These are phyloP conservation scores for Malus orientalis DNA, from an alignment of 306 rosid species.

Conservation along the genomic window DNA sequence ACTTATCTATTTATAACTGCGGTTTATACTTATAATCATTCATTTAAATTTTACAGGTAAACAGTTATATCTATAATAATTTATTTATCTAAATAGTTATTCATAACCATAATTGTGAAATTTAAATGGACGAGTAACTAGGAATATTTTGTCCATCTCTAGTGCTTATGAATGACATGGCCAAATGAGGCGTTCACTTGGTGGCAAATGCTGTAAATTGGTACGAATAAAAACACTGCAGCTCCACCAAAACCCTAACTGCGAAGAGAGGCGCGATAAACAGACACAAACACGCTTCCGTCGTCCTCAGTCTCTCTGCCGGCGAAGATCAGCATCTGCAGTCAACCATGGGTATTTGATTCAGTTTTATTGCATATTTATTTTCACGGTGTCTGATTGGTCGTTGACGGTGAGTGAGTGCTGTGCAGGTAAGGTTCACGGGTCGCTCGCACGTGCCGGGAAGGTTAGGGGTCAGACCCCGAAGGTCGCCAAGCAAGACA, in stretches of 20 bases:
- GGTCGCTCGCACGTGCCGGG: constrained; percentile 63
- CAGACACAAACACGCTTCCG: background rate
- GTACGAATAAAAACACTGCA: background rate
- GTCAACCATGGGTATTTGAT: constrained; percentile 17
- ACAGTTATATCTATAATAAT: too few relatives aligned
- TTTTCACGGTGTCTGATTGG: background rate
- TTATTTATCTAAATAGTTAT: too few relatives aligned
- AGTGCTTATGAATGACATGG: too few relatives aligned
- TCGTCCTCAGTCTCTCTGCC: background rate
- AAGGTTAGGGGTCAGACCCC: constrained; percentile 66
- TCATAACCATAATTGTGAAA: rapidly evolving
- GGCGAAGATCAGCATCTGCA: background rate
- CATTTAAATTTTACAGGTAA: too few relatives aligned
- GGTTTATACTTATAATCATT: rapidly evolving
- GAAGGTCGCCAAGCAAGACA: constrained; percentile 58
- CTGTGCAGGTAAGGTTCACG: constrained; percentile 60
- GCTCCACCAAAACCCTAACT: constrained; percentile 2
- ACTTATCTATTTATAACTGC: rapidly evolving
- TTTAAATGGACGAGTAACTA: too few relatives aligned
- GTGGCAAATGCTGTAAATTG: background rate
- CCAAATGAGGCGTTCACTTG: background rate
- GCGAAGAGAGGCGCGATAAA: background rate
- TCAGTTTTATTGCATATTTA: too few relatives aligned
- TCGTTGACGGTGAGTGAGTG: background rate
- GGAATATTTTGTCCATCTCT: too few relatives aligned